Evolutionary conservation across 2,329 filamentous ascomycete species (phyloP).

Genomic region (Metarhizium humberi): DNA sequence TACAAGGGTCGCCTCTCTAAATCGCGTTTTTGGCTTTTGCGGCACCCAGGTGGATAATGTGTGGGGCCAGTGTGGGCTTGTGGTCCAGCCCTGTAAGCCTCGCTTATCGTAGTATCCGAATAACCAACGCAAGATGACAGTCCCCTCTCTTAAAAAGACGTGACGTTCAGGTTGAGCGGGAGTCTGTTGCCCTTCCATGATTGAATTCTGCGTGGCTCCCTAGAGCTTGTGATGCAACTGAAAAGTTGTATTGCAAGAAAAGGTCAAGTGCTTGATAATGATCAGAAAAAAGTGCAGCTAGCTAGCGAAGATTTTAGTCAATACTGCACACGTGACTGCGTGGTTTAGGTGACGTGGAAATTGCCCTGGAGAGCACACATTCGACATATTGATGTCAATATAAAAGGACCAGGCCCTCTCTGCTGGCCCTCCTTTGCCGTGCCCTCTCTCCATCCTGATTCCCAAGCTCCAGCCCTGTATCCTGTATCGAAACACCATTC

Average conservation of each 20-base stretch:
- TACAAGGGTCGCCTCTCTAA: slow-evolving; percentile 3
- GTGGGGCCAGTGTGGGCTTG: neutral
- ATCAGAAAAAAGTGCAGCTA: no score
- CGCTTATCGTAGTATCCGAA: slow-evolving; percentile 5
- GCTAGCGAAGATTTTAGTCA: no score
- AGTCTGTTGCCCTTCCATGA: slow-evolving; percentile 1
- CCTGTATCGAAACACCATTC: no score
- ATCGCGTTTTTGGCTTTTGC: neutral
- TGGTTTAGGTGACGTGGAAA: no score
- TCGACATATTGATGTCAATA: no score
- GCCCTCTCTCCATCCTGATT: no score
- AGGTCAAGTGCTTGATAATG: no score
- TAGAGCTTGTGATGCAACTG: neutral
- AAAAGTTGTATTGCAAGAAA: neutral
- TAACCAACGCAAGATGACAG: slow-evolving; percentile 2
- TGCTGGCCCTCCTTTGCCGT: no score
- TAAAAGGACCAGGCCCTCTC: no score
- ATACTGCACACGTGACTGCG: no score
- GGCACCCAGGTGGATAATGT: neutral
- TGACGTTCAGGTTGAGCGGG: slow-evolving; percentile 1
- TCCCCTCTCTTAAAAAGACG: slow-evolving; percentile 5
- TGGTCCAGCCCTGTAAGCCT: neutral
- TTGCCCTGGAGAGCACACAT: no score
- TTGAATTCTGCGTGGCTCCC: neutral
- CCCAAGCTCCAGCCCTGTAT: no score